Evolutionary conservation across 306 rosid genomes (phyloP).

Genomic region (Hippophae tibetana): DNA sequence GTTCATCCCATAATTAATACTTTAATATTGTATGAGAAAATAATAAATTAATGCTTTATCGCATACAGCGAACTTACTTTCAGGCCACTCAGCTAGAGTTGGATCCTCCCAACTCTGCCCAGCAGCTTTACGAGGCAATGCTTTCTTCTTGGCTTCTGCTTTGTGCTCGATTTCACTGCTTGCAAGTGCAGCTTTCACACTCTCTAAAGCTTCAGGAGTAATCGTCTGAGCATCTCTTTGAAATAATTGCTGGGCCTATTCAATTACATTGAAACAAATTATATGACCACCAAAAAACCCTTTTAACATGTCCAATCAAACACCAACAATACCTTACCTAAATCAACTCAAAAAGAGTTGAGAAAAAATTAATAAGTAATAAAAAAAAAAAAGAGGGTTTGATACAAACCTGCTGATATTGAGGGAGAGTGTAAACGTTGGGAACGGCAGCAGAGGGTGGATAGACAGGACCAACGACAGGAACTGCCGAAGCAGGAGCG

Average conservation of each 20-base stretch:
- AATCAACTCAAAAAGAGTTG: too few species aligned
- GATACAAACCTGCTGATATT: slow-evolving; percentile 55
- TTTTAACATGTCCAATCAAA: background rate
- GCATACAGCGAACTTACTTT: slow-evolving; percentile 36
- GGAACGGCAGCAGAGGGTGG: slow-evolving; percentile 30
- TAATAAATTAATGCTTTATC: background rate
- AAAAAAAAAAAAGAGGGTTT: background rate
- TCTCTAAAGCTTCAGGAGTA: slow-evolving; percentile 89
- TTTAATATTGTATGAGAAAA: background rate
- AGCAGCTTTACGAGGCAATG: slow-evolving; percentile 93
- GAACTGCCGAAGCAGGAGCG: slow-evolving; percentile 26
- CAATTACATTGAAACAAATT: background rate
- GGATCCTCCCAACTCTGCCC: slow-evolving; percentile 97
- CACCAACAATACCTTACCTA: background rate
- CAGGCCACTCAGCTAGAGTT: slow-evolving; percentile 91
- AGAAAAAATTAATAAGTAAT: background rate
- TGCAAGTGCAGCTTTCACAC: slow-evolving; percentile 89
- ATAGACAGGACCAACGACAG: slow-evolving; percentile 30
- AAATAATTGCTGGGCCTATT: slow-evolving; percentile 85
- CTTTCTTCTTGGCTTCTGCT: slow-evolving; percentile 75
- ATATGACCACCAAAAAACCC: background rate
- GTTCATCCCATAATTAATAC: background rate
- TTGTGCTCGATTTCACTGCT: slow-evolving; percentile 82
- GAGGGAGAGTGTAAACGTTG: slow-evolving; percentile 49
- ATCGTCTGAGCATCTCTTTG: slow-evolving; percentile 89